A percentile compares a stretch with the other conserved stretches of the same genome.
Evolutionary conservation across 805 yeast genomes (phyloP).

Genomic region (Zygoascus tannicola): DNA sequence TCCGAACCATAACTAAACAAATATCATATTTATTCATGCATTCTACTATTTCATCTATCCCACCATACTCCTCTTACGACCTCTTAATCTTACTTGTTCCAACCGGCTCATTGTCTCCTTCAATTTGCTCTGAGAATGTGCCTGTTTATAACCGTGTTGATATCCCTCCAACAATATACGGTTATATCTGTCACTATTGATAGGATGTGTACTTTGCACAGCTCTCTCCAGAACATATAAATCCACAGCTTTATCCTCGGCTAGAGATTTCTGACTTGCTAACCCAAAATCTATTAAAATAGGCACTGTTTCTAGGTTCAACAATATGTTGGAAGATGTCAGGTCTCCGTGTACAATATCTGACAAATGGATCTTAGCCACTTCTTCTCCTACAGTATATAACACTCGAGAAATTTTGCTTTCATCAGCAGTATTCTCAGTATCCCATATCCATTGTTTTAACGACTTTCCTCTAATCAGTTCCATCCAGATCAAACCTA

Average conservation of each 20-base stretch:
- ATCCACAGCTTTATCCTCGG: conserved; percentile 97
- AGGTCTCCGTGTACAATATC: conserved; percentile 91
- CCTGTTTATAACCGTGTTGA: conserved; percentile 14
- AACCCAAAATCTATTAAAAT: conserved; percentile 86
- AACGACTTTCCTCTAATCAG: conserved; percentile 43
- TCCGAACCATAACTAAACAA: neutral
- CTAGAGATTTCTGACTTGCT: conserved; percentile 60
- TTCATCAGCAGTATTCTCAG: conserved; percentile 10
- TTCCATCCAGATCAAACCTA: conserved; percentile 89
- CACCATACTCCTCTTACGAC: conserved; percentile 90
- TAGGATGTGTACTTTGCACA: conserved; percentile 80
- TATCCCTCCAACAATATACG: conserved; percentile 70
- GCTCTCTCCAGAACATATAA: conserved; percentile 91
- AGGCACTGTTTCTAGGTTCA: conserved; percentile 36
- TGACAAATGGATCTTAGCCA: conserved; percentile 62
- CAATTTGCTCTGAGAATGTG: conserved; percentile 19
- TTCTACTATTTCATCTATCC: conserved; percentile 41
- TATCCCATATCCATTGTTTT: conserved; percentile 31
- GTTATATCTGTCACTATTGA: conserved; percentile 52
- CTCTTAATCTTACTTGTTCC: conserved; percentile 80
- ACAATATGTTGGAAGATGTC: conserved; percentile 78
- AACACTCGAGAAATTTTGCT: conserved; percentile 17
- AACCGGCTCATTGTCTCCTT: conserved; percentile 55
- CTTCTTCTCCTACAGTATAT: conserved; percentile 49
- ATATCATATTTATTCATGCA: too few relatives aligned